phyloP scores from a whole-genome alignment of 139 green algal species.

The Trebouxia sp. region DNA sequence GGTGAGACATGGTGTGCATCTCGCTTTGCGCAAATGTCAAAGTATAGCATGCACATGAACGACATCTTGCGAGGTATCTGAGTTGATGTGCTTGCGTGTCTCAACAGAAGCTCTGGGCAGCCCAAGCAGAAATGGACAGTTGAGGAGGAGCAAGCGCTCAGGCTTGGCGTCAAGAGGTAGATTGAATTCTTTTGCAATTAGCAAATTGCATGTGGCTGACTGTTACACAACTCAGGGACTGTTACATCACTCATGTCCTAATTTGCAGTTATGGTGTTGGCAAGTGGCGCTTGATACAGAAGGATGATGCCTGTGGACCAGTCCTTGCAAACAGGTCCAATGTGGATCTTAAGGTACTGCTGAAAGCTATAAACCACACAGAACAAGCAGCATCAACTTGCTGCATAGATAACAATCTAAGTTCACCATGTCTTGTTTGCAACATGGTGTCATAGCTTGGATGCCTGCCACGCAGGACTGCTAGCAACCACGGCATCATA shows the following conservation, averaged over 20 bases:
- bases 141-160: conserved; percentile 62
- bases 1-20: background rate
- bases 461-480: too few relatives aligned
- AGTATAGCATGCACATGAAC: too few relatives aligned
- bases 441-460: too few relatives aligned
- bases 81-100: too few relatives aligned
- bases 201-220: background rate
- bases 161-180: conserved; percentile 56
- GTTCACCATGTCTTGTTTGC: too few relatives aligned
- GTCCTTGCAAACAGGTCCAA: conserved; percentile 54
- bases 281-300: conserved; percentile 65
- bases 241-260: background rate
- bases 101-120: conserved; percentile 6
- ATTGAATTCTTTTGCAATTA: background rate
- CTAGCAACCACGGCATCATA: too few relatives aligned
- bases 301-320: conserved; percentile 50
- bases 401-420: too few relatives aligned
- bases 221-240: background rate
- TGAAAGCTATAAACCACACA: too few relatives aligned
- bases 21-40: background rate
- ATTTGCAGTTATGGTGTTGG: conserved; percentile 52
- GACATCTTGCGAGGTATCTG: too few relatives aligned
- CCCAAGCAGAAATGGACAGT: conserved; percentile 64
- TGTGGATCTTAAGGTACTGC: conserved; percentile 67
- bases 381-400: too few relatives aligned